Evolutionary conservation across 805 yeast species (phyloP).

Genomic region (Metschnikowia kunwiensis): DNA sequence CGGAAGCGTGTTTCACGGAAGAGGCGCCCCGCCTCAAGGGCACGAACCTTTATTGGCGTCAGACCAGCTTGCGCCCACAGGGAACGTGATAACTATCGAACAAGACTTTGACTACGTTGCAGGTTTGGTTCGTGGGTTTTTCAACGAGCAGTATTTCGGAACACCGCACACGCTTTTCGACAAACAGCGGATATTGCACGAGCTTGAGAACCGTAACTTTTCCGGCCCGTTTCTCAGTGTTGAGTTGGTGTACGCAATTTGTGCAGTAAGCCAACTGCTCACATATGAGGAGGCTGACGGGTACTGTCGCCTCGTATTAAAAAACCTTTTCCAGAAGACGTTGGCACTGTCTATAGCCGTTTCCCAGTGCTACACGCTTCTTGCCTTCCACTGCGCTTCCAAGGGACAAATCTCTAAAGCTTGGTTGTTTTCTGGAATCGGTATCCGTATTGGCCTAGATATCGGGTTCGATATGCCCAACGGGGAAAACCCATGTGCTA

Average conservation of each 20-base stretch:
- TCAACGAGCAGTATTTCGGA: conserved; percentile 9
- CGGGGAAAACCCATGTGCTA: conserved; percentile 6
- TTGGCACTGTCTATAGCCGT: conserved; percentile 13
- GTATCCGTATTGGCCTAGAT: conserved; percentile 16
- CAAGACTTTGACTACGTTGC: conserved; percentile 15
- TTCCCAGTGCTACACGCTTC: conserved; percentile 16
- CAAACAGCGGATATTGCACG: conserved; percentile 9
- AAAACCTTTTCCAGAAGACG: conserved; percentile 10
- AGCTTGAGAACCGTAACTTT: conserved; percentile 12
- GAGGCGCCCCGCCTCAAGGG: conserved; percentile 7
- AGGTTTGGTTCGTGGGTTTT: conserved; percentile 12
- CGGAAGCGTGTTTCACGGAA: conserved; percentile 16
- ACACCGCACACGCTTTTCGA: conserved; percentile 13
- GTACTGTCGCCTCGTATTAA: conserved; percentile 11
- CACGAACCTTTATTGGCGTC: conserved; percentile 5
- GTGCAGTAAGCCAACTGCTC: conserved; percentile 14
- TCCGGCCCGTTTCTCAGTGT: conserved; percentile 11
- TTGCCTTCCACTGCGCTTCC: conserved; percentile 16
- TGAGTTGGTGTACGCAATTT: conserved; percentile 16
- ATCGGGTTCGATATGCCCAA: conserved; percentile 16
- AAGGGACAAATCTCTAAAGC: conserved; percentile 19
- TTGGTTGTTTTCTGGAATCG: conserved; percentile 18
- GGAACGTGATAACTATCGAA: conserved; percentile 12
- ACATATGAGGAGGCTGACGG: conserved; percentile 15
- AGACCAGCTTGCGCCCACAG: no score